Conservation (phyloP, 2,329 filamentous ascomycete species). For the Fusarium circinatum region DNA sequence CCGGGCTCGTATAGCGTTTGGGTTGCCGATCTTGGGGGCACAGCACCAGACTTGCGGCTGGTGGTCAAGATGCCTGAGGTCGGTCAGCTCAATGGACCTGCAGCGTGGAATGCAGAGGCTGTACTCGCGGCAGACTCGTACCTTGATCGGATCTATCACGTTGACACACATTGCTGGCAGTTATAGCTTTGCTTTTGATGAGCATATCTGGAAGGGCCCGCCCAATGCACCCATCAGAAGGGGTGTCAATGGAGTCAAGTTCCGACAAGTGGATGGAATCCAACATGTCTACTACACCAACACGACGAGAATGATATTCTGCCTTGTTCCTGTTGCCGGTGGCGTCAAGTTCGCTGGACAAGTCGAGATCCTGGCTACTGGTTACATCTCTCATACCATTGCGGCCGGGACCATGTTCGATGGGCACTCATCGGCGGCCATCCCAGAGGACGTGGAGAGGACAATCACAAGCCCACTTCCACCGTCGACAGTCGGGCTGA, state of each 20-base stretch:
- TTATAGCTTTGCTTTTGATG: accelerated
- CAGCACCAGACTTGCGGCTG: accelerated
- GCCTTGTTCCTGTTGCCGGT: neutral
- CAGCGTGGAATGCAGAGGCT: no score
- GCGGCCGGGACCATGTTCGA: neutral
- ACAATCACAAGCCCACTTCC: neutral
- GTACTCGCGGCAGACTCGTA: no score
- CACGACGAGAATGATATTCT: neutral
- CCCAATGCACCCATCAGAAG: no score
- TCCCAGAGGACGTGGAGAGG: neutral
- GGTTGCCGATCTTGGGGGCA: accelerated
- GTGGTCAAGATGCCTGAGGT: no score
- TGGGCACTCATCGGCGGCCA: neutral
- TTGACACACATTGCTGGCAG: no score
- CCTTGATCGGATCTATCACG: accelerated
- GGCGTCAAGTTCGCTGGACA: accelerated
- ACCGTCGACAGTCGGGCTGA: neutral
- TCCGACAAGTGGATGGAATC: no score
- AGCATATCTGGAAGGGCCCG: no score
- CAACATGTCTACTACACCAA: no score
- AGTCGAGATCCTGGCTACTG: neutral
- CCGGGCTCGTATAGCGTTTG: no score
- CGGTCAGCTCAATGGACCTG: no score
- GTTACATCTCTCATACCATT: neutral
- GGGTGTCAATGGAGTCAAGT: no score